Base-by-base conservation (phyloP, 192 early-diverging fungal genomes). In the Cetraspora pellucida region DNA sequence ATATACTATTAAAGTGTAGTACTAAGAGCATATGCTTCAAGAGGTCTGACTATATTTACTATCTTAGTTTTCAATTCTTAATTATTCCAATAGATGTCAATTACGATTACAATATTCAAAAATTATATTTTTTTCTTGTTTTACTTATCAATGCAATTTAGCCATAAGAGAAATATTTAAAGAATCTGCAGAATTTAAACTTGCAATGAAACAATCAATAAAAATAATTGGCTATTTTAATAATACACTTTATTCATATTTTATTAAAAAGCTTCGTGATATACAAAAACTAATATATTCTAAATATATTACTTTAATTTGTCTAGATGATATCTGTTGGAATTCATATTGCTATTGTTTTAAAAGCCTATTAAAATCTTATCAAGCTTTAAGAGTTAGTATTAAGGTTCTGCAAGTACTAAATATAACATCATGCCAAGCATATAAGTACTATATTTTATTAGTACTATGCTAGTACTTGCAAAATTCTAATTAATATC, bases 181-280 rank as follows among this genome's bases (percentile, higher is more conserved):
- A n/a, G 55, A 73, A 59, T 59, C 71, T 14, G 43, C 8, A 30
- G 57, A 45, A 44, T 73, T 73, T 1, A 60, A 44, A 44, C 19
- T 6, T 19, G 37, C 71, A 59, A 54, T 47, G 2, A 16, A 44
- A 17, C 58, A 43, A 37, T 31, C 11, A 27, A 59, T 0, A 58
- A 17, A 44, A 1, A 59, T 21, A 31, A 5, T 45, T n/a, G 0
- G 0, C 21, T 73, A 60, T 73, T 73, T 73, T 60, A 58, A 59
- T 21, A 31, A 58, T 45, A 14, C 71, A 44, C 16, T 44, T 73
- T 14, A 73, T 59, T n/a, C 7, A 73, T 73, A 59, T 73, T 73
- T 73, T 73, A 73, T 73, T 73, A 37, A 9, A 60, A 73, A 73
- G 2, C 37, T 72, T 30, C 13, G 55, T n/a, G 28, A 57, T n/a